Evolutionary conservation across 495 filamentous ascomycete species (phyloP).

Genomic region (Baudoinia panamericana): DNA sequence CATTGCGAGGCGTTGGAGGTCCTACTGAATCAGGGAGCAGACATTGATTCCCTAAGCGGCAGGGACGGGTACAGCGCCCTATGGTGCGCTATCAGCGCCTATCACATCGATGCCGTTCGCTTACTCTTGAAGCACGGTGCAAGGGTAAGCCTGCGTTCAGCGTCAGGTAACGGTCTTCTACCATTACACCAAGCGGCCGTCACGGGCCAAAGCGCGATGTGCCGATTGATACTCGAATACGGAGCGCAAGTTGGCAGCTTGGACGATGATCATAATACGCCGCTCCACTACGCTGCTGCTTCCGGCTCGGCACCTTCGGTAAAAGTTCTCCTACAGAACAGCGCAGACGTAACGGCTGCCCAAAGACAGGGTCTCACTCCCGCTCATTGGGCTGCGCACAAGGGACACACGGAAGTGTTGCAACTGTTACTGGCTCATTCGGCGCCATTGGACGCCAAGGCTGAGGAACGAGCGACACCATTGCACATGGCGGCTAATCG

Average conservation of each 20-base stretch:
- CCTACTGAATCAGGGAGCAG: constrained; percentile 8
- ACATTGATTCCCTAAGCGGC: constrained; percentile 11
- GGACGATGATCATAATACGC: constrained; percentile 10
- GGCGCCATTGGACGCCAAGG: constrained; percentile 4
- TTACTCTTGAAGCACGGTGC: constrained; percentile 16
- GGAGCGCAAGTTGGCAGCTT: constrained; percentile 10
- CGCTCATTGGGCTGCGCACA: constrained; percentile 15
- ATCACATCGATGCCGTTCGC: constrained; percentile 11
- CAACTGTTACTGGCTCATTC: constrained; percentile 6
- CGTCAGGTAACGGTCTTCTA: constrained; percentile 1
- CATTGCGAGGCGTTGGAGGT: constrained; percentile 8
- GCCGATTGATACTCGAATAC: constrained; percentile 7
- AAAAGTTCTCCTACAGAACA: constrained; percentile 5
- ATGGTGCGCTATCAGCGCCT: constrained; percentile 15
- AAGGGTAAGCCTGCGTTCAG: constrained; percentile 5
- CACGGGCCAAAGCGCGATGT: constrained; percentile 5
- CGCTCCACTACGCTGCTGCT: constrained; percentile 16
- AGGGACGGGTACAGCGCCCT: constrained; percentile 16
- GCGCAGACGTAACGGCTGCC: constrained; percentile 7
- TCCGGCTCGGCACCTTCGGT: constrained; percentile 2
- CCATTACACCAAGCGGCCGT: constrained; percentile 18
- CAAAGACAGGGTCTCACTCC: constrained; percentile 11
- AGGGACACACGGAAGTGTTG: constrained; percentile 16
- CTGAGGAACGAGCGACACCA: constrained; percentile 7
- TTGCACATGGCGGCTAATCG: constrained; percentile 17